Percentiles rank a stretch among this genome's conserved stretches.
phyloP scores from a whole-genome alignment of 805 yeast species.

The Candida railenensis region DNA sequence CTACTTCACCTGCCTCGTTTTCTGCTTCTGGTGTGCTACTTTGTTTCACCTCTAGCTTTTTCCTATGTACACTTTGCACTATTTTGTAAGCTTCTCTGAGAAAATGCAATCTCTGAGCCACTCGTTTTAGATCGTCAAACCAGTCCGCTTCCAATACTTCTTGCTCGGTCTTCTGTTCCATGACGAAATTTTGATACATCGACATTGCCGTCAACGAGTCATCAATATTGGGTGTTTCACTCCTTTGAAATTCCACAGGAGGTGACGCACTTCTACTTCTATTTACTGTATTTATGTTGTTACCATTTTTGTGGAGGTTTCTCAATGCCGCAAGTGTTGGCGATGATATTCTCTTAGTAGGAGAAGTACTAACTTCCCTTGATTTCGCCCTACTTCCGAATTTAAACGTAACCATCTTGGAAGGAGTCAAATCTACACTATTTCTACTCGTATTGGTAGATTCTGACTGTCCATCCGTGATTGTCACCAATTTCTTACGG shows the following conservation, averaged over 20 bases:
- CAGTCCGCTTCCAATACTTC: constrained; percentile 19
- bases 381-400: constrained; percentile 3
- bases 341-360: neutral
- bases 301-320: neutral
- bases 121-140: constrained; percentile 20
- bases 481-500: neutral
- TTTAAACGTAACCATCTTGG: constrained; percentile 4
- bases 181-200: constrained; percentile 1
- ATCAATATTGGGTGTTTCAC: constrained; percentile 1
- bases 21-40: neutral
- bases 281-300: neutral
- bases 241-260: neutral
- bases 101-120: constrained; percentile 25
- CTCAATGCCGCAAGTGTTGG: neutral
- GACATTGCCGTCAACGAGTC: constrained; percentile 2
- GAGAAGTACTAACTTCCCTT: constrained; percentile 1
- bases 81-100: constrained; percentile 27
- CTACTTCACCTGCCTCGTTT: neutral
- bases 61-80: constrained; percentile 21
- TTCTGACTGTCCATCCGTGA: neutral
- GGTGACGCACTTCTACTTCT: neutral
- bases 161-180: neutral
- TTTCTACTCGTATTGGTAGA: neutral
- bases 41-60: constrained; percentile 7
- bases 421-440: constrained; percentile 1